Conservation (phyloP, 306 rosid species). For the Medicago ruthenica region DNA sequence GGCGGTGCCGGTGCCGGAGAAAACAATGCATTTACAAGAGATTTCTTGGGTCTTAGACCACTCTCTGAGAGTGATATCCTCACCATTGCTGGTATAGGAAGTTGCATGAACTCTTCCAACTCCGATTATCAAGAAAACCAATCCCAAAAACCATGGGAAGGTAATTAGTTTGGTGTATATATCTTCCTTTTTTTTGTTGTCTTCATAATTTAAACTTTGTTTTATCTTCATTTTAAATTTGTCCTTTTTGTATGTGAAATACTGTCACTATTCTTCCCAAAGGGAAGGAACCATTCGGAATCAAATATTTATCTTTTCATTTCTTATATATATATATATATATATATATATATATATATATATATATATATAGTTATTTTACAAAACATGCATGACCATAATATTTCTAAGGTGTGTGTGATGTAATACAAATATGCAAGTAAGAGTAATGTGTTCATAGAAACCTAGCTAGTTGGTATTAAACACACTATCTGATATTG, state of each 20-base stretch:
- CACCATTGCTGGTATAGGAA: slow-evolving; percentile 69
- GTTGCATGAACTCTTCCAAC: slow-evolving; percentile 49
- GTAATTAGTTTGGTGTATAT: slow-evolving; percentile 40
- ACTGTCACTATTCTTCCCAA: slow-evolving; percentile 48
- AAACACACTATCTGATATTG: too few relatives aligned
- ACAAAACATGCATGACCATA: too few relatives aligned
- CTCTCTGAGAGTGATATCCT: slow-evolving; percentile 75
- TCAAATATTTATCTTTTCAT: slow-evolving; percentile 41
- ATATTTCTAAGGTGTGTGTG: too few relatives aligned
- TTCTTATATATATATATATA: slow-evolving; percentile 1
- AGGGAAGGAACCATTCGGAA: slow-evolving; percentile 53
- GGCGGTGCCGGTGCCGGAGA: slow-evolving; percentile 39
- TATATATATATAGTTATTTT: not conserved
- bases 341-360: not conserved
- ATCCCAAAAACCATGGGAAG: slow-evolving; percentile 76
- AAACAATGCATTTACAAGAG: slow-evolving; percentile 69
- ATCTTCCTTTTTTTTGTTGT: not conserved
- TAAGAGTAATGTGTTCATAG: too few relatives aligned
- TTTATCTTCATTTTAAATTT: not conserved
- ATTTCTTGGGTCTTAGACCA: slow-evolving; percentile 83
- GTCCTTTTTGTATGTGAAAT: slow-evolving; percentile 16
- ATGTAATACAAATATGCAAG: too few relatives aligned
- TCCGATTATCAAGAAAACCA: slow-evolving; percentile 52
- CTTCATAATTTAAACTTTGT: not conserved
- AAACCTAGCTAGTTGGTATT: too few relatives aligned